Evolutionary conservation across 305 asterid genomes (phyloP).

Genomic region (Lippia alba): DNA sequence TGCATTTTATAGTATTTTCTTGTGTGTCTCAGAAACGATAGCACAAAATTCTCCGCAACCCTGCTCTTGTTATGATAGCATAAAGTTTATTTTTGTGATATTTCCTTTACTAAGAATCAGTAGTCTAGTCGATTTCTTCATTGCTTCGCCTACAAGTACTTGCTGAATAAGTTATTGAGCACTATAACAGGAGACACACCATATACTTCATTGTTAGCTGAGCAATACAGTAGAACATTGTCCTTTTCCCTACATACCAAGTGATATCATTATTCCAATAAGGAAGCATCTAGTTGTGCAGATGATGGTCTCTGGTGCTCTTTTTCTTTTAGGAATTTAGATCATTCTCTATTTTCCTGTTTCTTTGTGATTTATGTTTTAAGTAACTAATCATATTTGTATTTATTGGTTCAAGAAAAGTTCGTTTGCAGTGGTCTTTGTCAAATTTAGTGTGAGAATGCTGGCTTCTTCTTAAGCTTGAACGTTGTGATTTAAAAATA

Average conservation of each 20-base stretch:
- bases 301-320: constrained; percentile 10
- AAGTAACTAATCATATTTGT: too few species aligned
- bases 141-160: constrained; percentile 21
- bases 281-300: constrained; percentile 1
- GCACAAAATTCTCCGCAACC: constrained; percentile 16
- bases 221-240: constrained; percentile 2
- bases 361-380: too few species aligned
- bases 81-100: constrained; percentile 15
- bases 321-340: neutral
- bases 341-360: too few species aligned
- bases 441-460: too few species aligned
- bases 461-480: too few species aligned
- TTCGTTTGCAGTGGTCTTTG: too few species aligned
- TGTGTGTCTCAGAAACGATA: constrained; percentile 4
- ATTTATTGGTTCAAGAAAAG: too few species aligned
- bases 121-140: constrained; percentile 3
- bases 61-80: constrained; percentile 27
- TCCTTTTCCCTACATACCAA: constrained; percentile 3
- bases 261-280: neutral
- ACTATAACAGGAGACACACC: constrained; percentile 7
- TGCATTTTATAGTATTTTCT: constrained; percentile 9
- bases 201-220: neutral
- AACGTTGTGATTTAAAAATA: too few species aligned
- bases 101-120: constrained; percentile 22
- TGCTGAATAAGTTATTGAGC: constrained; percentile 3